Percentiles rank a stretch among this genome's conserved stretches.
Evolutionary conservation across 768 basidiomycete genomes (phyloP).

Genomic region (Gautieria morchelliformis): DNA sequence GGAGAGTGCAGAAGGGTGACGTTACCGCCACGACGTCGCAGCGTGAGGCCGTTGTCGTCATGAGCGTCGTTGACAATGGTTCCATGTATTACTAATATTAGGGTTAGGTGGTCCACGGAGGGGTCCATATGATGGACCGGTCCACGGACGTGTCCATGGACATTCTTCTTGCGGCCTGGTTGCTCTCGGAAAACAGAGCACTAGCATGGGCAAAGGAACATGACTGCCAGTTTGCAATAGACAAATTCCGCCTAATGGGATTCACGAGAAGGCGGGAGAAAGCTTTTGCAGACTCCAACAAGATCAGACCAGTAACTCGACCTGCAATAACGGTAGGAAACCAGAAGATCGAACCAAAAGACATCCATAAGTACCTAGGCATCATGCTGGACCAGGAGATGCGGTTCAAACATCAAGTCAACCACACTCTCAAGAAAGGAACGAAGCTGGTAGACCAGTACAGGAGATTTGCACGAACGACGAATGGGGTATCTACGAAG

Average conservation of each 20-base stretch:
- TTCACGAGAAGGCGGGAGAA: constrained; percentile 1
- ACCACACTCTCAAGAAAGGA: not conserved
- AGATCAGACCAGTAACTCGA: not conserved
- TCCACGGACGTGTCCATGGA: too few relatives aligned
- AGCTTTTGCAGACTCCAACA: not conserved
- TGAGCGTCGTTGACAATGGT: too few relatives aligned
- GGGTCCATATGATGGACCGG: too few relatives aligned
- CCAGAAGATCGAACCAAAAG: constrained; percentile 11
- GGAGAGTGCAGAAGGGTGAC: too few relatives aligned
- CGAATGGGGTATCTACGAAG: constrained; percentile 13
- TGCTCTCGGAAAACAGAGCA: too few relatives aligned
- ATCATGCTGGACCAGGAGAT: constrained; percentile 23
- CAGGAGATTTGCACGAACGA: constrained; percentile 13
- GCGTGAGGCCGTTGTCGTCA: too few relatives aligned
- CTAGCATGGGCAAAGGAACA: constrained; percentile 9
- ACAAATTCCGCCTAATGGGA: not conserved
- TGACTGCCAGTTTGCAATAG: constrained; percentile 15
- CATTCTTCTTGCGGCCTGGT: too few relatives aligned
- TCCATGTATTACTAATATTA: too few relatives aligned
- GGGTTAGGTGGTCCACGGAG: too few relatives aligned
- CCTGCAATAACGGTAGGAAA: constrained; percentile 11
- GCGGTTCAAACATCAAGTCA: constrained; percentile 16
- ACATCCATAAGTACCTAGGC: constrained; percentile 22
- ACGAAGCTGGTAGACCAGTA: not conserved
- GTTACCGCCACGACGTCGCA: too few relatives aligned